Conservation (phyloP, 179 eudicot genomes). For the Nepenthes alata region DNA sequence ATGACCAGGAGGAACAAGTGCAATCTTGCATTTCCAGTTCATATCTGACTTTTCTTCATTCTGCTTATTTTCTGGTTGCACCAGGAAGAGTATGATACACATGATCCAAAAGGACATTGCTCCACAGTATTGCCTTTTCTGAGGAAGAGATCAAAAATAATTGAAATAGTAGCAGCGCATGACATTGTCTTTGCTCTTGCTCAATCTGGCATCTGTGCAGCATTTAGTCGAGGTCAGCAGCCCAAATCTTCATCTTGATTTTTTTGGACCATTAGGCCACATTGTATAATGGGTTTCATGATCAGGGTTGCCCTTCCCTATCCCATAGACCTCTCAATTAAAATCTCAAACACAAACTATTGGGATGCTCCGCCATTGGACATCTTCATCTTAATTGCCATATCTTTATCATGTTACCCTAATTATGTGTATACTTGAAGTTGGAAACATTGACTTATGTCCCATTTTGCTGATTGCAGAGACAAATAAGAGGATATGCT, state of each 20-base stretch:
- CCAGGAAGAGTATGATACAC: conserved; percentile 82
- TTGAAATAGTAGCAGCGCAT: conserved; percentile 84
- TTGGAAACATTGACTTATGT: background rate
- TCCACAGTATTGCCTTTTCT: conserved; percentile 51
- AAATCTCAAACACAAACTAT: background rate
- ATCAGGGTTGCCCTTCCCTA: too few relatives aligned
- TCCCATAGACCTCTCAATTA: too few relatives aligned
- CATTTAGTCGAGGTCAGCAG: conserved; percentile 68
- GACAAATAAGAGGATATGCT: conserved; percentile 76
- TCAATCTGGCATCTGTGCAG: conserved; percentile 85
- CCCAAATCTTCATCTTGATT: background rate
- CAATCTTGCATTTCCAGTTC: background rate
- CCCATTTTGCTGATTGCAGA: conserved; percentile 42
- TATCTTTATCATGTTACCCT: too few relatives aligned
- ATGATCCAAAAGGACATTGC: conserved; percentile 79
- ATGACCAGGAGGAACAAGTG: background rate
- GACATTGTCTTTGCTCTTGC: conserved; percentile 89
- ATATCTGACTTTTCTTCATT: background rate
- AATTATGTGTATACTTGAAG: background rate
- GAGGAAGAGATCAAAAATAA: conserved; percentile 64
- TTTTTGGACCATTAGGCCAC: background rate
- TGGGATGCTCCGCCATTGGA: background rate
- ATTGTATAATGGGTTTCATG: too few relatives aligned
- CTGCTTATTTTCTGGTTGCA: background rate
- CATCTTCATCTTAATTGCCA: background rate